phyloP scores from a whole-genome alignment of 495 filamentous ascomycete genomes.

The Pseudoneurospora amorphoporcata region DNA sequence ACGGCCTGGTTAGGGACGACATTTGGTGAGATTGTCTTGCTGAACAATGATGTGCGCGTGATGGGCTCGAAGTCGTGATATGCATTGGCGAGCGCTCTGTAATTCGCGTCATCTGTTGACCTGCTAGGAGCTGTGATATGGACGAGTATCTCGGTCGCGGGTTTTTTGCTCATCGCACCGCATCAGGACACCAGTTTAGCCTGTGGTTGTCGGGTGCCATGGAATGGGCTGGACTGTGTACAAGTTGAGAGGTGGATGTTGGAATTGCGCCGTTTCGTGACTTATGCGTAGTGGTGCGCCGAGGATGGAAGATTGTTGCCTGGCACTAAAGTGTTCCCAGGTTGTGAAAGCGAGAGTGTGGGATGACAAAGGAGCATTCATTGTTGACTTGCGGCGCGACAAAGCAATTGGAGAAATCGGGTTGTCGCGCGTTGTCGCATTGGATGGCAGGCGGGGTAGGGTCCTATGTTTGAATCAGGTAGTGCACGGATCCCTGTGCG shows the following conservation, averaged over 20 bases:
- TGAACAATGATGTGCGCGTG: conserved; percentile 3
- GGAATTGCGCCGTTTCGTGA: neutral
- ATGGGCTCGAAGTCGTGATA: conserved; percentile 48
- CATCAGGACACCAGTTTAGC: neutral
- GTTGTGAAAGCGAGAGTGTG: neutral
- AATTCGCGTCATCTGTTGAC: conserved; percentile 49
- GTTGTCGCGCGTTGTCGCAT: neutral
- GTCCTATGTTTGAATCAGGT: neutral
- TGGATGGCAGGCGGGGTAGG: neutral
- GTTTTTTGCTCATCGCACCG: conserved; percentile 6
- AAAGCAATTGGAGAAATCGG: neutral
- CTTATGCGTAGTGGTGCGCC: neutral
- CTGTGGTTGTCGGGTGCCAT: neutral
- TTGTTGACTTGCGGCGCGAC: neutral
- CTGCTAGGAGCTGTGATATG: conserved; percentile 57
- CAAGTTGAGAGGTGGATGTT: neutral
- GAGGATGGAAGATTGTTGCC: neutral
- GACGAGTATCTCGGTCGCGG: conserved; percentile 52
- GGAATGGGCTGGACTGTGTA: neutral
- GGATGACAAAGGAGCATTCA: neutral
- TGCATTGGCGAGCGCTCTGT: conserved; percentile 50
- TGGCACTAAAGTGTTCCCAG: neutral
- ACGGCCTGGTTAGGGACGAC: neutral
- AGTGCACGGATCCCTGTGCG: neutral
- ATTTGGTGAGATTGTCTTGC: neutral